phyloP scores from a whole-genome alignment of 352 stramenopile species.

The Phytopythium delawarense region DNA sequence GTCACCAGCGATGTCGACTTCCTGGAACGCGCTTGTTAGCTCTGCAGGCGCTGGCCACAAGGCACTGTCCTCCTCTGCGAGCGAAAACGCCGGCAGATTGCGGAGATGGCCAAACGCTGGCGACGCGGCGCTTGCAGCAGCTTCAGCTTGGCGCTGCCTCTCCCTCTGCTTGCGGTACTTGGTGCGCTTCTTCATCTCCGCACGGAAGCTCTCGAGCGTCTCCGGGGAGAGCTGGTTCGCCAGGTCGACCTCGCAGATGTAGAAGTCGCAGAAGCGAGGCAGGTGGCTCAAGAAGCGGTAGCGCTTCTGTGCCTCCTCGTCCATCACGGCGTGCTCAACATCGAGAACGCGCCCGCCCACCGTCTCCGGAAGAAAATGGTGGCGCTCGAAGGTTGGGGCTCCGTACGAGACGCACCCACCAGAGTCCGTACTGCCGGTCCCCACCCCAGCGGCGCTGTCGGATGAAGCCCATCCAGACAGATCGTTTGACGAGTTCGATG shows the following conservation, averaged over 20 bases:
- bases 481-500: conserved; percentile 15
- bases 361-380: conserved; percentile 49
- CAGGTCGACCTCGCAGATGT: conserved; percentile 85
- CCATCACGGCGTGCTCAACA: conserved; percentile 86
- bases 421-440: background rate
- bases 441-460: background rate
- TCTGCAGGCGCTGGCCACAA: conserved; percentile 62
- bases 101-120: conserved; percentile 24
- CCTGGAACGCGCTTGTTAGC: conserved; percentile 27
- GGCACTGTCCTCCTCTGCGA: conserved; percentile 40
- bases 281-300: conserved; percentile 87
- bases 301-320: conserved; percentile 77
- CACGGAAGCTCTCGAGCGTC: conserved; percentile 55
- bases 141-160: conserved; percentile 23
- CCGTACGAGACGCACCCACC: conserved; percentile 5
- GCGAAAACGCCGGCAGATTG: conserved; percentile 34
- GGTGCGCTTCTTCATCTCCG: conserved; percentile 73
- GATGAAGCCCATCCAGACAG: conserved; percentile 5
- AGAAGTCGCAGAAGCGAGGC: conserved; percentile 84
- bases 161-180: conserved; percentile 62
- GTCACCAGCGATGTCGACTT: conserved; percentile 17
- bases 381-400: conserved; percentile 19
- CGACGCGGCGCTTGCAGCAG: conserved; percentile 17
- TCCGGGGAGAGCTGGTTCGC: conserved; percentile 56
- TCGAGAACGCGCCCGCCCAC: conserved; percentile 69